Conservation (phyloP, 2,329 filamentous ascomycete genomes). For the Huntiella bhutanensis region DNA sequence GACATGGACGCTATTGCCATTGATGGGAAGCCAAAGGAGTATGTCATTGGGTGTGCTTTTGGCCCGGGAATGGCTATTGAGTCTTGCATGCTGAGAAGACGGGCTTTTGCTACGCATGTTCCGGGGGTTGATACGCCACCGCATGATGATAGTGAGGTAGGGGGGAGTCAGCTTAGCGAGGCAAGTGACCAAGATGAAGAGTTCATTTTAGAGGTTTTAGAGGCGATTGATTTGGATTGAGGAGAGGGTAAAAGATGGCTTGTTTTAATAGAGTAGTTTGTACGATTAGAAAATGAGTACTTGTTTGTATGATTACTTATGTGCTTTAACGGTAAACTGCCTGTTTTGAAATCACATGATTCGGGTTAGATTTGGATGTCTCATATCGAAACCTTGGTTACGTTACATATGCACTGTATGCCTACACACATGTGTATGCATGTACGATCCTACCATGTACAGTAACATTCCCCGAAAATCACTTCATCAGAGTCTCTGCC, state of each 20-base stretch:
- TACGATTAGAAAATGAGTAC: no score
- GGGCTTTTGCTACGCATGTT: constrained; percentile 15
- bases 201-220: constrained; percentile 14
- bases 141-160: constrained; percentile 33
- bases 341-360: no score
- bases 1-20: constrained; percentile 40
- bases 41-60: constrained; percentile 49
- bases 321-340: no score
- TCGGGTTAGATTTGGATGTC: no score
- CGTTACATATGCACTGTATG: no score
- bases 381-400: no score
- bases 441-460: no score
- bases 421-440: no score
- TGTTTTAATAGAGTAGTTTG: no score
- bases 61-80: constrained; percentile 51
- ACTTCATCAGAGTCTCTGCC: no score
- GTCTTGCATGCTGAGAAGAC: constrained; percentile 44
- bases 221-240: constrained; percentile 14
- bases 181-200: constrained; percentile 13
- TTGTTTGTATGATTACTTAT: no score
- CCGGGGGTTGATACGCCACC: constrained; percentile 31
- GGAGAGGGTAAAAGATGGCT: not conserved
- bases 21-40: constrained; percentile 29
- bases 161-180: constrained; percentile 22
- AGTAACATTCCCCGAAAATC: no score